Base-by-base conservation (phyloP, 1,284 basidiomycete genomes). In the Melanopsichium pennsylvanicum region DNA sequence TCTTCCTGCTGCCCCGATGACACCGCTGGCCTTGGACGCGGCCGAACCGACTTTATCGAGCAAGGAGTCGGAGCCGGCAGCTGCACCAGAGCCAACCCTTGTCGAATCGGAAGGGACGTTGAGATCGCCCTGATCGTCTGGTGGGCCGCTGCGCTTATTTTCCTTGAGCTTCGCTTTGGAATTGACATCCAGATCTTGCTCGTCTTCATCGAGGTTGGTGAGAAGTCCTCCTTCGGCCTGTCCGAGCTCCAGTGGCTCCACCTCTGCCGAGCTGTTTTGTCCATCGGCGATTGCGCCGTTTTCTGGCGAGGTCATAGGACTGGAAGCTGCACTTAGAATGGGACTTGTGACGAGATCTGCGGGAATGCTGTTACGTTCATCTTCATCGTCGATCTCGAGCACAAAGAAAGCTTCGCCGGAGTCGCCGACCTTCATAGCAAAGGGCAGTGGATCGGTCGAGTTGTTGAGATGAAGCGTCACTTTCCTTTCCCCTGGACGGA, bases 321-420 rank as follows among this genome's bases (percentile, higher is more conserved):
- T 74, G 41, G 69, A 70, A 37, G 60, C 71, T 33, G 72, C 81
- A 66, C 81, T 80, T 50, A 69, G 41, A 23, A 81, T 72, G 19
- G 96, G 96, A 82, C 90, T 93, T 0, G 96, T 99, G 71, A 95
- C 90, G 57, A 99, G 87, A 76, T 94, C 91, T 39, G 88, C 90
- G 2, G 96, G 95, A 27, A 98, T 89, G 64, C 94, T 91, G 19
- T 56, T 47, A 5, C 43, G 44, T 6, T 62, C 57, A 6, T 69
- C 70, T 44, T 90, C 91, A 15, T 71, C 75, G 38, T 96, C 92
- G 2, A 95, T 97, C 82, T 99, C 94, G 72, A 98, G 92, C 33
- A 99, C 91, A 78, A 98, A 98, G 85, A 98, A 98, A 0, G 95
- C 96, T 83, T 99, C 96, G 16, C 96, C 96, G 2, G 94, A 92